A percentile compares a stretch with the other conserved stretches of the same genome.
phyloP scores from a whole-genome alignment of 331 rosid species.

The Malus hybrid region DNA sequence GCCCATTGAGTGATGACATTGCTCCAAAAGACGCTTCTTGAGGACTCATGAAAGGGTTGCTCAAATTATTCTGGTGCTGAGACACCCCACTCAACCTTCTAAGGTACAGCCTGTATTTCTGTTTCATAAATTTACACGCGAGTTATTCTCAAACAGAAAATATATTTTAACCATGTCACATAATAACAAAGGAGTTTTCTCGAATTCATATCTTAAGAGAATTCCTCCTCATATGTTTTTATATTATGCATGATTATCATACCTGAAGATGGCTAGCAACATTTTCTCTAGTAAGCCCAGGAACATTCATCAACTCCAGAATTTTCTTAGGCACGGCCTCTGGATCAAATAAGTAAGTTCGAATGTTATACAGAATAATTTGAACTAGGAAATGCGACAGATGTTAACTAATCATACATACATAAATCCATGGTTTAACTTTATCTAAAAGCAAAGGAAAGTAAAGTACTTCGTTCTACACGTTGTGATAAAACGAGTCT shows the following conservation, averaged over 20 bases:
- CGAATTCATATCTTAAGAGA: background rate
- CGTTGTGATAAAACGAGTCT: too few species aligned
- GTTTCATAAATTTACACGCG: conserved; percentile 17
- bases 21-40: conserved; percentile 80
- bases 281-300: conserved; percentile 98
- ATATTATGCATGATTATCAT: conserved; percentile 1
- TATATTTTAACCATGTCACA: conserved; percentile 8
- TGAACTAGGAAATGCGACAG: background rate
- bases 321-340: conserved; percentile 99
- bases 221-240: background rate
- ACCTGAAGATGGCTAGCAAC: conserved; percentile 99
- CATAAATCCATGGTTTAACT: background rate
- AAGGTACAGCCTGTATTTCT: conserved; percentile 96
- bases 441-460: background rate
- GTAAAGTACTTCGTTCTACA: too few species aligned
- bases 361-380: conserved; percentile 7
- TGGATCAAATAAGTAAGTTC: conserved; percentile 34
- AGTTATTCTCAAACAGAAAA: conserved; percentile 11
- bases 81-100: conserved; percentile 87
- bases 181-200: background rate
- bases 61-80: conserved; percentile 63
- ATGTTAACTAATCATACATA: background rate
- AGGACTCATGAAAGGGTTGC: conserved; percentile 61
- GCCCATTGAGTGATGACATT: conserved; percentile 66
- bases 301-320: conserved; percentile 96